A percentile compares a stretch with the other conserved stretches of the same genome.
Conservation (phyloP, 768 basidiomycete species). For the Suillus americanus region DNA sequence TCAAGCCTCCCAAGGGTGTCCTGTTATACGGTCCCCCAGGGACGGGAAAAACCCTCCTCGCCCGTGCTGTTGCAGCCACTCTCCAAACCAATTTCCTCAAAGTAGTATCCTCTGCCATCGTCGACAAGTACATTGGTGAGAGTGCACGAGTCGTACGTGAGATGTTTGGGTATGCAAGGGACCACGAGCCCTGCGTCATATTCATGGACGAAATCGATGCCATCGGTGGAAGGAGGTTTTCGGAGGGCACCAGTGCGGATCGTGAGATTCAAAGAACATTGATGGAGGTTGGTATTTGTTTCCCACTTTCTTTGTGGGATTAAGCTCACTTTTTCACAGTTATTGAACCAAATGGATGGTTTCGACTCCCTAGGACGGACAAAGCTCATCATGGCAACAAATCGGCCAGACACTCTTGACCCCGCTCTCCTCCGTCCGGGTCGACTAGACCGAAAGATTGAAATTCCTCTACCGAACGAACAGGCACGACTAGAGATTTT, state of each 20-base stretch:
- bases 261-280: conserved; percentile 98
- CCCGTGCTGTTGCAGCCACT: conserved; percentile 93
- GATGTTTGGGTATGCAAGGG: conserved; percentile 97
- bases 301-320: neutral
- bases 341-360: conserved; percentile 99
- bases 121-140: conserved; percentile 98
- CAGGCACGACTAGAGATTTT: conserved; percentile 95
- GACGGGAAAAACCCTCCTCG: conserved; percentile 94
- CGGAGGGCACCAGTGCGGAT: conserved; percentile 96
- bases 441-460: conserved; percentile 95
- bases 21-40: conserved; percentile 95
- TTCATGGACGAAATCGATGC: conserved; percentile 99
- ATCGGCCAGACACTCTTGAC: conserved; percentile 96
- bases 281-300: conserved; percentile 74
- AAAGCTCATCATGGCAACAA: conserved; percentile 99
- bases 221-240: conserved; percentile 89
- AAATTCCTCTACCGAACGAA: conserved; percentile 96
- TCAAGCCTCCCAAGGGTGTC: conserved; percentile 95
- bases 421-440: conserved; percentile 96
- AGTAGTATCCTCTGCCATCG: conserved; percentile 97
- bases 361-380: conserved; percentile 96
- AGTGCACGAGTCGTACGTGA: conserved; percentile 94
- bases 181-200: conserved; percentile 98
- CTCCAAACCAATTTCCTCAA: conserved; percentile 96
- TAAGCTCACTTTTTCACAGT: conserved; percentile 39